A percentile compares a stretch with the other conserved stretches of the same genome.
Conservation (phyloP, 768 basidiomycete genomes). For the Mycena alexandri region DNA sequence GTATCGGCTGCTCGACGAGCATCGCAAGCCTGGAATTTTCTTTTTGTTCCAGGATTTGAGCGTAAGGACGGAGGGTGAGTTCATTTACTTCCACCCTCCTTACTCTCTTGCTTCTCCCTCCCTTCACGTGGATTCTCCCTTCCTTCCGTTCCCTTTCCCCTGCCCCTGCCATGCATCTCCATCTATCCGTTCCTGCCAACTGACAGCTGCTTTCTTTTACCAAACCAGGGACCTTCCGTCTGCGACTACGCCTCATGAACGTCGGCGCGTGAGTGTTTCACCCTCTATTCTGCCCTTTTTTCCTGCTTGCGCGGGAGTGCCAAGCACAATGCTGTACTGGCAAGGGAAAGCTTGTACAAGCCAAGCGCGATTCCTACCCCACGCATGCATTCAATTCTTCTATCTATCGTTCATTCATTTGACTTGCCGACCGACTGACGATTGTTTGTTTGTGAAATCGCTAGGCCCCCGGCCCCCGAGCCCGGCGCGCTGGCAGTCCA, state of each 20-base stretch:
- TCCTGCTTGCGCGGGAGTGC: too few relatives aligned
- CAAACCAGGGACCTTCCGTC: slow-evolving; percentile 79
- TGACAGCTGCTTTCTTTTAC: slow-evolving; percentile 7
- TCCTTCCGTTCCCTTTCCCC: neutral
- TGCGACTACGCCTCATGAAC: slow-evolving; percentile 90
- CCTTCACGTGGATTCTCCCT: neutral
- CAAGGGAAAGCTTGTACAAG: too few relatives aligned
- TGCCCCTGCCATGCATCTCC: too few relatives aligned
- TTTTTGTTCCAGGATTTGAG: slow-evolving; percentile 97
- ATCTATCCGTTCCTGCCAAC: too few relatives aligned
- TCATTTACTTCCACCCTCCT: neutral
- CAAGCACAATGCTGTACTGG: too few relatives aligned
- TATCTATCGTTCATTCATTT: too few relatives aligned
- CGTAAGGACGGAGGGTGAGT: slow-evolving; percentile 89
- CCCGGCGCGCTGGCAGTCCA: slow-evolving; percentile 74
- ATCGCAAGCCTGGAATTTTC: slow-evolving; percentile 89
- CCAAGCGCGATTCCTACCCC: too few relatives aligned
- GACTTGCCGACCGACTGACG: too few relatives aligned
- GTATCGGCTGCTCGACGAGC: slow-evolving; percentile 85
- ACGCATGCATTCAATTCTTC: too few relatives aligned
- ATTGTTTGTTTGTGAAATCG: neutral
- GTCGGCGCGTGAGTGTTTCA: slow-evolving; percentile 83
- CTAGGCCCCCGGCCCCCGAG: slow-evolving; percentile 80
- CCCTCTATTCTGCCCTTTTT: slow-evolving; percentile 21
- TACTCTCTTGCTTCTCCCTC: slow-evolving; percentile 4